phyloP scores from a whole-genome alignment of 208 protist genomes.

The Leishmania aethiopica region DNA sequence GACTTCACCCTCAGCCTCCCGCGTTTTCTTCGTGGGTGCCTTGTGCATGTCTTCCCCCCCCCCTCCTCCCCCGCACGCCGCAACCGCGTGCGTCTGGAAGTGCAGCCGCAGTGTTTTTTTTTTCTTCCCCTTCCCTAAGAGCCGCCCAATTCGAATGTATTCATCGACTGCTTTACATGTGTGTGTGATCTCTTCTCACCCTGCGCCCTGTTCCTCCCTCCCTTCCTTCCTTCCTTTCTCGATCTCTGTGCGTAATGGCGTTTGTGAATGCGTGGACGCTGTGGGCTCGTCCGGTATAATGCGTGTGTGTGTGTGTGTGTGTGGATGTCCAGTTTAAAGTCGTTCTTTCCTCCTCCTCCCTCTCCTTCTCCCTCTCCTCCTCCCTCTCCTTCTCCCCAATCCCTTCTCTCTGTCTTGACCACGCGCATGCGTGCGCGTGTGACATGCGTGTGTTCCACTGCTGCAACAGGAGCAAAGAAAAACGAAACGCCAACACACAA shows the following conservation, averaged over 20 bases:
- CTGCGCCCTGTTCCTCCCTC: neutral
- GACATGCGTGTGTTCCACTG: neutral
- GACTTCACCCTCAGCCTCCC: neutral
- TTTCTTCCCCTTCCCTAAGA: neutral
- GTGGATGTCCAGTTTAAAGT: neutral
- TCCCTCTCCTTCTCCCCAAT: too few relatives aligned
- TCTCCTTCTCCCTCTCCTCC: too few relatives aligned
- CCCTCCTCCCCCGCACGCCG: neutral
- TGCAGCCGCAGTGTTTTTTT: neutral
- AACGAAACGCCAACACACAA: neutral
- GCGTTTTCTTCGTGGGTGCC: neutral
- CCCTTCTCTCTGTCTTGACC: neutral
- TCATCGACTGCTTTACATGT: neutral
- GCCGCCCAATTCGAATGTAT: neutral
- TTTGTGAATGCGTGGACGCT: neutral
- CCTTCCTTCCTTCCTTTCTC: neutral
- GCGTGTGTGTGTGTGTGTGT: neutral
- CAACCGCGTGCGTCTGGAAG: neutral
- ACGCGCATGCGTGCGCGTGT: neutral
- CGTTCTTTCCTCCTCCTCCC: neutral
- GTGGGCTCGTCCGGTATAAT: neutral
- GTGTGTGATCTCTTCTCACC: neutral
- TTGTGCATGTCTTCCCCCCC: neutral
- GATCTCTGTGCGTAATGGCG: neutral
- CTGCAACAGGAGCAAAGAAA: neutral